phyloP scores from a whole-genome alignment of 768 basidiomycete species.

The Artomyces pyxidatus region DNA sequence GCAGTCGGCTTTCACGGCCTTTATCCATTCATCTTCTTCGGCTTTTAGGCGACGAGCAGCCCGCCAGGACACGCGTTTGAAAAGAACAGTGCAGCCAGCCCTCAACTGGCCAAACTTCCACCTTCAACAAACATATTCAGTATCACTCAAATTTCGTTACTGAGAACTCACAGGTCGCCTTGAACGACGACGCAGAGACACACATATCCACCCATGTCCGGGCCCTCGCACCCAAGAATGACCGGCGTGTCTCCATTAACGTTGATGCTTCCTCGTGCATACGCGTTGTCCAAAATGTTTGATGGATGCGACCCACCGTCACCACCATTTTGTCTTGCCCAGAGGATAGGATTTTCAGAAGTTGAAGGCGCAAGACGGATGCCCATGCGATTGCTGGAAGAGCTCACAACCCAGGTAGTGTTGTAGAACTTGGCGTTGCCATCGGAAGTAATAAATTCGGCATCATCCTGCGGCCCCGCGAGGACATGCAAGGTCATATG shows the following conservation, averaged over 20 bases:
- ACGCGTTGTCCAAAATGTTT: constrained; percentile 59
- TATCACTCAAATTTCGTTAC: neutral
- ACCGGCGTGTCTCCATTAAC: constrained; percentile 67
- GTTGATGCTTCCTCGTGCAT: constrained; percentile 47
- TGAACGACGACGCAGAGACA: constrained; percentile 46
- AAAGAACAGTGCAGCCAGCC: constrained; percentile 46
- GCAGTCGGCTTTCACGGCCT: constrained; percentile 8
- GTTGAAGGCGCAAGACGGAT: constrained; percentile 34
- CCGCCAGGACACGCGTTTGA: constrained; percentile 40
- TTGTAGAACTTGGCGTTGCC: constrained; percentile 45
- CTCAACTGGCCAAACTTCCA: constrained; percentile 65
- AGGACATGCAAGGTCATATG: constrained; percentile 49
- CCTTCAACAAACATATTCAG: constrained; percentile 25
- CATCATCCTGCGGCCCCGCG: constrained; percentile 55
- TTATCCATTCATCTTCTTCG: constrained; percentile 25
- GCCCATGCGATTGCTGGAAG: constrained; percentile 56
- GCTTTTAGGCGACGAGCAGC: constrained; percentile 26
- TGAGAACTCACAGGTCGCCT: constrained; percentile 37
- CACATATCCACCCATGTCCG: constrained; percentile 57
- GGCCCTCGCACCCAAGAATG: constrained; percentile 52
- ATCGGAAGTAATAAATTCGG: constrained; percentile 40
- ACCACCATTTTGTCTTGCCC: constrained; percentile 50
- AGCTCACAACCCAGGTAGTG: constrained; percentile 43
- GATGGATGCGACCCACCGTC: constrained; percentile 64
- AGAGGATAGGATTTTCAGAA: constrained; percentile 28